Percentiles rank a stretch among this genome's conserved stretches.
Conservation (phyloP, 1,139 yeast species). For the Lodderomyces elongisporus region DNA sequence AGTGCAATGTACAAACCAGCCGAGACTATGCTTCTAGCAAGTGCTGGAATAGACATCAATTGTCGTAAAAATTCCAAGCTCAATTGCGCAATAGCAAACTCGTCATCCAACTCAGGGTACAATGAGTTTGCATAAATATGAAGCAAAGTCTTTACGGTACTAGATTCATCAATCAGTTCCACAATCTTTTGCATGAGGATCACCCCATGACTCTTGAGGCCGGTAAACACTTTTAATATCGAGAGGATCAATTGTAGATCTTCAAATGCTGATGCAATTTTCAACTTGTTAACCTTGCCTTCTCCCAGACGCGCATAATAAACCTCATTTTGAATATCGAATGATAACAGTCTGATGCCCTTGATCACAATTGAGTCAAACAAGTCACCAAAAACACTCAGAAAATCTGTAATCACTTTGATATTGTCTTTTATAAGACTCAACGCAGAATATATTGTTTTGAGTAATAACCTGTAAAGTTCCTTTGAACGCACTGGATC, state of each 20-base stretch:
- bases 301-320: conserved; percentile 22
- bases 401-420: conserved; percentile 33
- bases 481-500: conserved; percentile 37
- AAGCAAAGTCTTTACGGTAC: conserved; percentile 58
- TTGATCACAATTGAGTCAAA: conserved; percentile 57
- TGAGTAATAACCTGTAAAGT: conserved; percentile 54
- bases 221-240: conserved; percentile 53
- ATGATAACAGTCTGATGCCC: conserved; percentile 51
- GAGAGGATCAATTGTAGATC: conserved; percentile 64
- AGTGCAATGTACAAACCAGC: conserved; percentile 67
- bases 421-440: conserved; percentile 23
- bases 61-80: conserved; percentile 68
- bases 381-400: conserved; percentile 49
- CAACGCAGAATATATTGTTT: conserved; percentile 51
- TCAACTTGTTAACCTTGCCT: conserved; percentile 27
- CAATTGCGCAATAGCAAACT: conserved; percentile 68
- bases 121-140: conserved; percentile 68
- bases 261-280: conserved; percentile 46
- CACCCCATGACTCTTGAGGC: conserved; percentile 40
- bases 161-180: conserved; percentile 49
- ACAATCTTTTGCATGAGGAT: conserved; percentile 48
- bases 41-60: conserved; percentile 53
- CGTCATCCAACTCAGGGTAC: conserved; percentile 54
- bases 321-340: conserved; percentile 54
- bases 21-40: conserved; percentile 63